Conservation (phyloP, 352 stramenopile genomes). For the Elongisporangium prolatum region DNA sequence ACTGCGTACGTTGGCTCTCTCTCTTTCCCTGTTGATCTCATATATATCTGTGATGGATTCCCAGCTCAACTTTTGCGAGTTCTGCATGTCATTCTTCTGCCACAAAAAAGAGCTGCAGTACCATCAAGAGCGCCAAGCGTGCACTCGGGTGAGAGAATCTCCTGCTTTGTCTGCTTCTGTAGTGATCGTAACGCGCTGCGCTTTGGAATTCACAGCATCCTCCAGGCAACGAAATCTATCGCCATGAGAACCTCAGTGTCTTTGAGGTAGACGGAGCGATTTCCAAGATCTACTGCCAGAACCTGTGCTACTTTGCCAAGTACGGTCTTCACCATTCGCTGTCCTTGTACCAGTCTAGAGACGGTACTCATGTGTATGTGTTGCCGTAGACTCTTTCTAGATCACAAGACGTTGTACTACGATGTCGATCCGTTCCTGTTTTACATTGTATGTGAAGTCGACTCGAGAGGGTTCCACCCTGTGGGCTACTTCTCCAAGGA, state of each 20-base stretch:
- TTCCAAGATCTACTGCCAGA: constrained; percentile 98
- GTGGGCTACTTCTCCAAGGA: constrained; percentile 99
- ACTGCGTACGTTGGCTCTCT: constrained; percentile 50
- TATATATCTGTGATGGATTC: background rate
- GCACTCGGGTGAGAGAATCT: constrained; percentile 35
- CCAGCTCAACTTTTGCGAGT: constrained; percentile 89
- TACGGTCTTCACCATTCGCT: constrained; percentile 15
- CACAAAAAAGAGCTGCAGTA: constrained; percentile 64
- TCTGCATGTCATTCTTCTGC: constrained; percentile 86
- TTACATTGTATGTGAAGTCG: constrained; percentile 97
- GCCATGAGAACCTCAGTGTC: constrained; percentile 92
- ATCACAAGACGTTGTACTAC: constrained; percentile 99
- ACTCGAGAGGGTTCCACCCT: constrained; percentile 88
- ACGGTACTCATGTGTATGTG: background rate
- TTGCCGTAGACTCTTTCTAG: constrained; percentile 91
- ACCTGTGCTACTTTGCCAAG: constrained; percentile 98
- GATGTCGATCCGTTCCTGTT: constrained; percentile 99
- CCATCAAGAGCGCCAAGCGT: constrained; percentile 64
- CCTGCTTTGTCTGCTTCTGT: background rate
- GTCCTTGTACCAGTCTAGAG: background rate
- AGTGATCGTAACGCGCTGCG: background rate
- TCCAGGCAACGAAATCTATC: constrained; percentile 90
- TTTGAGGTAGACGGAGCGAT: constrained; percentile 97
- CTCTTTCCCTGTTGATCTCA: background rate
- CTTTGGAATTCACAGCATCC: constrained; percentile 40